Evolutionary conservation across 1,284 basidiomycete species (phyloP).

Genomic region (Athelia psychrophila): DNA sequence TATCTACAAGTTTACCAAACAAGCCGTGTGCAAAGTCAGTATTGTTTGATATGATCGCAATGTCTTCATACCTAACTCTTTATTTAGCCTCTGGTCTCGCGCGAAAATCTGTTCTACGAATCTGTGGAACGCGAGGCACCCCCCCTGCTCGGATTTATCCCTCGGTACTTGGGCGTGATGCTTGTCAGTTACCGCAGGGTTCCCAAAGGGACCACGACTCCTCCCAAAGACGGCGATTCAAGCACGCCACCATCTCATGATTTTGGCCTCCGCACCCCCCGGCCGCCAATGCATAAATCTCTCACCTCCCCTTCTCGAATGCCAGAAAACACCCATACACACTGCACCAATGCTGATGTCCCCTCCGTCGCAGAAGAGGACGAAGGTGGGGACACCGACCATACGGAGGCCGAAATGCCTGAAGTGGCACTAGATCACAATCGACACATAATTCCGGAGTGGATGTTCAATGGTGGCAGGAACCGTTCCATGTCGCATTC

Average conservation of each 20-base stretch:
- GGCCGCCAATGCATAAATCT: constrained; percentile 33
- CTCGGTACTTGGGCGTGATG: constrained; percentile 97
- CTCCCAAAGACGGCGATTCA: constrained; percentile 10
- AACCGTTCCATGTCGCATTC: constrained; percentile 55
- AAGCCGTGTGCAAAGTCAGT: constrained; percentile 96
- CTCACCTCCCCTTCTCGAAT: constrained; percentile 20
- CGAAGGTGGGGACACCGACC: constrained; percentile 40
- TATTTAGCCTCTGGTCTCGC: constrained; percentile 85
- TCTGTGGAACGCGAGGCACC: constrained; percentile 93
- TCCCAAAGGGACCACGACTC: constrained; percentile 39
- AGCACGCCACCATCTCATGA: constrained; percentile 8
- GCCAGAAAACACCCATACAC: constrained; percentile 10
- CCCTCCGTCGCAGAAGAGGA: constrained; percentile 4
- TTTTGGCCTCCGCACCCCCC: constrained; percentile 18
- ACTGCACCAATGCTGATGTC: neutral
- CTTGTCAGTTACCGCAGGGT: constrained; percentile 91
- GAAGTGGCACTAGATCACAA: constrained; percentile 93
- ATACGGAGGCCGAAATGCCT: constrained; percentile 74
- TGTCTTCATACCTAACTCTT: constrained; percentile 12
- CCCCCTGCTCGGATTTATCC: constrained; percentile 88
- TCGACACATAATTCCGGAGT: constrained; percentile 93
- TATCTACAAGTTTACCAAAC: constrained; percentile 97
- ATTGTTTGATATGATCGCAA: too few species aligned
- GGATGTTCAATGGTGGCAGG: constrained; percentile 68
- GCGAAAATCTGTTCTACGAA: constrained; percentile 98